Conservation (phyloP, 2,329 filamentous ascomycete genomes). For the Alternaria gansuensis region DNA sequence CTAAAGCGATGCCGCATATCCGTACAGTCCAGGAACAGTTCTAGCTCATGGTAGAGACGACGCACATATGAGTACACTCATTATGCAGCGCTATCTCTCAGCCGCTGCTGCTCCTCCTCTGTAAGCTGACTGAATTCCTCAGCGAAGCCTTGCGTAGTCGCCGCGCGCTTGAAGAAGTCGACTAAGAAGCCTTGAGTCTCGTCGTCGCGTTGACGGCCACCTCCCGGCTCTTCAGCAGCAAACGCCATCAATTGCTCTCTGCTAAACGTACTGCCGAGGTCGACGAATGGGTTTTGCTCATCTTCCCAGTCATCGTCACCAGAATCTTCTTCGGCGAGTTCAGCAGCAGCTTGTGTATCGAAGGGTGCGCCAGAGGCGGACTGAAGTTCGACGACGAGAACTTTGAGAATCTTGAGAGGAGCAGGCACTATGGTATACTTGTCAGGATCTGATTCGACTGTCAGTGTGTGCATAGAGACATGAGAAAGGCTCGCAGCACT, state of each 20-base stretch:
- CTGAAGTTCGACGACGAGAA: constrained; percentile 89
- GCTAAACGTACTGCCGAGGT: constrained; percentile 68
- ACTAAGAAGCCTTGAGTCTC: constrained; percentile 87
- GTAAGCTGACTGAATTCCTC: constrained; percentile 65
- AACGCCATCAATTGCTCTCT: constrained; percentile 80
- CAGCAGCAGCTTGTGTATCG: constrained; percentile 68
- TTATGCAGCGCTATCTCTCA: constrained; percentile 52
- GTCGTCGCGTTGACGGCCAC: constrained; percentile 76
- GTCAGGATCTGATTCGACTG: constrained; percentile 73
- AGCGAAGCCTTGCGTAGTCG: constrained; percentile 63
- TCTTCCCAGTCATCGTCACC: constrained; percentile 77
- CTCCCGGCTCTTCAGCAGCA: constrained; percentile 63
- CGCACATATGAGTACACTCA: not conserved
- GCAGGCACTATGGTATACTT: constrained; percentile 88
- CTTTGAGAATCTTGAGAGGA: constrained; percentile 93
- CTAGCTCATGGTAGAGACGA: not conserved
- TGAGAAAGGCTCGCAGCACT: not conserved
- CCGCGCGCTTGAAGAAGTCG: constrained; percentile 76
- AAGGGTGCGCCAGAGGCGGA: constrained; percentile 75
- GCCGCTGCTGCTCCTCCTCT: constrained; percentile 63
- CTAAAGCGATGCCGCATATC: not conserved
- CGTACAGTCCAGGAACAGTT: not conserved
- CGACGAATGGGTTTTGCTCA: constrained; percentile 73
- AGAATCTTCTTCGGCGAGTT: constrained; percentile 75
- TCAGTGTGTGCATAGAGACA: constrained; percentile 23